Percentiles rank a stretch among this genome's conserved stretches.
Evolutionary conservation across 2,329 filamentous ascomycete species (phyloP).

Genomic region (Phyllosticta capitalensis): DNA sequence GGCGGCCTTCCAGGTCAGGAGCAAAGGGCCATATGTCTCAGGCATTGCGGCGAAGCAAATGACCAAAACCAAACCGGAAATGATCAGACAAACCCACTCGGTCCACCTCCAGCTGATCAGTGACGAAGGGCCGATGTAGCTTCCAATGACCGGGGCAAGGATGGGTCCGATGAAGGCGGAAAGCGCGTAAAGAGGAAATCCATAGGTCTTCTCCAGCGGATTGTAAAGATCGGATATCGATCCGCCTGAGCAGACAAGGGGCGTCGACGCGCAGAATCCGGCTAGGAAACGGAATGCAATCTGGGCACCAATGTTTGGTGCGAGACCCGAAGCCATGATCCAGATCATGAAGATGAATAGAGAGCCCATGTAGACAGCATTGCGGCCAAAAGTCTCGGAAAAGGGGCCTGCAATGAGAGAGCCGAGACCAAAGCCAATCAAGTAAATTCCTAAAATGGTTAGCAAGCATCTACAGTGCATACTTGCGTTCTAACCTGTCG

Average conservation of each 20-base stretch:
- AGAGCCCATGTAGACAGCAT: conserved; percentile 40
- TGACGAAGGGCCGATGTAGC: conserved; percentile 26
- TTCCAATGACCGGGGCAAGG: conserved; percentile 25
- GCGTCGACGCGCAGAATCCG: conserved; percentile 39
- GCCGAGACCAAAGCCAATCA: conserved; percentile 37
- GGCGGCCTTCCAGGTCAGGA: conserved; percentile 24
- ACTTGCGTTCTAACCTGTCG: conserved; percentile 28
- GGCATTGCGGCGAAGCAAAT: conserved; percentile 33
- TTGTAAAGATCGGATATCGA: conserved; percentile 39
- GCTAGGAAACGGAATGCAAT: conserved; percentile 42
- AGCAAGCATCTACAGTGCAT: conserved; percentile 11
- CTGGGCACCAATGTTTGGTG: conserved; percentile 38
- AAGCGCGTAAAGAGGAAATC: conserved; percentile 43
- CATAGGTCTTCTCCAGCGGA: conserved; percentile 39
- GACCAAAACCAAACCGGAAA: conserved; percentile 20
- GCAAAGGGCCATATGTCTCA: conserved; percentile 39
- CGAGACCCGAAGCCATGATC: conserved; percentile 38
- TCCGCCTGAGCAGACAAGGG: conserved; percentile 37
- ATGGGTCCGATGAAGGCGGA: conserved; percentile 33
- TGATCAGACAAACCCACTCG: conserved; percentile 28
- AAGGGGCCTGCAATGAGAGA: conserved; percentile 39
- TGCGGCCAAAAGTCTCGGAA: conserved; percentile 18
- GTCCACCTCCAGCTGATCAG: conserved; percentile 29
- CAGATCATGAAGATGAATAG: conserved; percentile 40
- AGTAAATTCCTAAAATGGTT: conserved; percentile 17